Conservation (phyloP, 2,329 filamentous ascomycete species). For the Phaeophleospora eucalypticola region DNA sequence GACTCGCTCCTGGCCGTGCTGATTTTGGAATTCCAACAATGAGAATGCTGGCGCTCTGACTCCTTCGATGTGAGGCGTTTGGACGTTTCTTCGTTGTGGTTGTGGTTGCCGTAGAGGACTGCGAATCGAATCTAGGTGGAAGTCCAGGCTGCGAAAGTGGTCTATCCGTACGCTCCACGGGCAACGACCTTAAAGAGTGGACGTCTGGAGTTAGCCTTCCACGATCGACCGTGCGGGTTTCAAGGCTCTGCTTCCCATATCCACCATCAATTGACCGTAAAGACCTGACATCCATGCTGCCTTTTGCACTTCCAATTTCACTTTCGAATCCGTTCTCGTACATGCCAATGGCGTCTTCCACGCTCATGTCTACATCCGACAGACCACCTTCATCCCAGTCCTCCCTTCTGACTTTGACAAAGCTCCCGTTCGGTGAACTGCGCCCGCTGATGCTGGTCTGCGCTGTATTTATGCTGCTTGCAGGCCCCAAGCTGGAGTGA, state of each 20-base stretch:
- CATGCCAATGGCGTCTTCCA: slow-evolving; percentile 59
- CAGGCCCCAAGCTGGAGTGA: slow-evolving; percentile 53
- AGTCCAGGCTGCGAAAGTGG: slow-evolving; percentile 19
- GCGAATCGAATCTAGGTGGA: background rate
- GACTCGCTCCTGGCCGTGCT: slow-evolving; percentile 11
- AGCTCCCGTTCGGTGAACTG: slow-evolving; percentile 64
- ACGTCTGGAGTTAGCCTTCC: slow-evolving; percentile 8
- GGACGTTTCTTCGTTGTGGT: slow-evolving; percentile 18
- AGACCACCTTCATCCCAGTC: slow-evolving; percentile 35
- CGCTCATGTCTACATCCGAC: slow-evolving; percentile 49
- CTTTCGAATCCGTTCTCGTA: slow-evolving; percentile 55
- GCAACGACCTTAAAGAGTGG: slow-evolving; percentile 10
- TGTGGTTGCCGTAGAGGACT: slow-evolving; percentile 1
- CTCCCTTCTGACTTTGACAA: slow-evolving; percentile 53
- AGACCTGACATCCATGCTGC: slow-evolving; percentile 24
- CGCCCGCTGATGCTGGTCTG: slow-evolving; percentile 76
- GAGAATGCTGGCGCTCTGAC: slow-evolving; percentile 32
- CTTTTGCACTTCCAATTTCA: slow-evolving; percentile 22
- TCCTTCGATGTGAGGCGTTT: slow-evolving; percentile 26
- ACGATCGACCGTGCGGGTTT: background rate
- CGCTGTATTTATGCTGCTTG: slow-evolving; percentile 63
- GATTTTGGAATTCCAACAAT: slow-evolving; percentile 14
- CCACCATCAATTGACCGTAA: slow-evolving; percentile 14
- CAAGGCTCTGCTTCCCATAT: background rate
- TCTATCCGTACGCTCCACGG: slow-evolving; percentile 21